Base-by-base conservation (phyloP, 179 eudicot genomes). In the Carnegiea gigantea region DNA sequence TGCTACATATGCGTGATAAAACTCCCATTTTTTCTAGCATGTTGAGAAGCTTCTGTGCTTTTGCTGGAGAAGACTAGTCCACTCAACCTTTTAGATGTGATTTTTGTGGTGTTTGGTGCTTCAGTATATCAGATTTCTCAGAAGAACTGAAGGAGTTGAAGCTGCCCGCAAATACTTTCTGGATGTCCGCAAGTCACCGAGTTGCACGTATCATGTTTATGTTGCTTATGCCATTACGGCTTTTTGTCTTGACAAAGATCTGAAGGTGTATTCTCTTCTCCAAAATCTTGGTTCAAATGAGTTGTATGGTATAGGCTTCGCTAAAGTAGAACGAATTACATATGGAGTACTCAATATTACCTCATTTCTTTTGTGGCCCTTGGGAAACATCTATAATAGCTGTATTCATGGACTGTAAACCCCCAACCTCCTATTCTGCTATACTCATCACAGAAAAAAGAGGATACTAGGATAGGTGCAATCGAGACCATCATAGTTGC, bases 71-170 rank as follows among this genome's bases (percentile, higher is more conserved):
- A 15, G 49, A 67, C 21, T 12, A 65, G 82, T 46, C 38, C 20
- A 28, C 38, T 8, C 40, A 38, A 53, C 62, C 15, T 24, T 26
- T 82, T 62, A 80, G 72, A 43, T 59, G 10, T 62, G 72, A 76
- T 38, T 80, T 15, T 85, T 82, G 67, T 85, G 79, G 30, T 86
- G 78, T 76, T 87, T 87, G 77, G 70, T 78, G 64, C 70, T 89
- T 85, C 90, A 97, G 99, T 97, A 87, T 86, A 91, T 97, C 57
- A 93, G 95, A 80, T 97, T 97, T 90, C 89, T 97, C 84, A 90
- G 99, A 89, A 92, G 99, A 92, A 92, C 97, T 38, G 99, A 97
- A 88, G 99, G 99, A 74, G 92, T 93, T 78, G 99, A 97, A 88
- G 94, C 98, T 75, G 98, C 99, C 73, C 94, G 98, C 70, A 97